Evolutionary conservation across 371 early-diverging fungal species (phyloP).

Genomic region (Nematocida homosporus): DNA sequence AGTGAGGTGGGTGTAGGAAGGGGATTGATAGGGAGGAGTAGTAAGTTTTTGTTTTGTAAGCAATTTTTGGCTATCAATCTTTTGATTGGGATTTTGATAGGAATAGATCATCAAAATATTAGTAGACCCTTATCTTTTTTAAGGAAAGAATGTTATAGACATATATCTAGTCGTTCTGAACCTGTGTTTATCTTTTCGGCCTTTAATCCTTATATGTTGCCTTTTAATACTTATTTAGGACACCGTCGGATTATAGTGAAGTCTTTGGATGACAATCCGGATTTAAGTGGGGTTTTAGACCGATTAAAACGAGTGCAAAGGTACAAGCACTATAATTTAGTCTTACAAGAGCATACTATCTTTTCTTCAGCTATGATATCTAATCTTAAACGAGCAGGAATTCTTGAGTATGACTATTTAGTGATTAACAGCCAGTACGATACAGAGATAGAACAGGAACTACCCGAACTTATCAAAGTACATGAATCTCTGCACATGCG

Average conservation of each 20-base stretch:
- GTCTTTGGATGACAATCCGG: constrained; percentile 37
- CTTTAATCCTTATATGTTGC: constrained; percentile 49
- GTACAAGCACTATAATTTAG: neutral
- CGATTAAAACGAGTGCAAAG: neutral
- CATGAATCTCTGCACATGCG: constrained; percentile 29
- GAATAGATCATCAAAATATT: constrained; percentile 50
- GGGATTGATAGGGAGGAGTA: neutral
- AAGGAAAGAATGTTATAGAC: constrained; percentile 7
- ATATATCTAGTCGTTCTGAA: neutral
- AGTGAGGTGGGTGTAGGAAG: neutral
- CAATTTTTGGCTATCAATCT: constrained; percentile 30
- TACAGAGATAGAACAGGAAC: constrained; percentile 20
- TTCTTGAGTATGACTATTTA: constrained; percentile 41
- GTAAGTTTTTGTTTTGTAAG: too few relatives aligned
- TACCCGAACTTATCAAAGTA: constrained; percentile 46
- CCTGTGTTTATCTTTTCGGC: constrained; percentile 39
- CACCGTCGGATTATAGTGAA: constrained; percentile 20
- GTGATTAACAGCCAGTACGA: constrained; percentile 30
- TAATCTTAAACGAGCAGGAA: constrained; percentile 1
- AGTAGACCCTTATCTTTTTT: constrained; percentile 18
- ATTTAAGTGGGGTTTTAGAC: neutral
- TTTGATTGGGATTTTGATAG: constrained; percentile 17
- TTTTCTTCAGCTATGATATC: constrained; percentile 14
- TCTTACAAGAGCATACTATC: constrained; percentile 19
- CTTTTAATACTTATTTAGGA: constrained; percentile 25